Conservation (phyloP, 2,329 filamentous ascomycete genomes). For the Teratosphaeria viscida region DNA sequence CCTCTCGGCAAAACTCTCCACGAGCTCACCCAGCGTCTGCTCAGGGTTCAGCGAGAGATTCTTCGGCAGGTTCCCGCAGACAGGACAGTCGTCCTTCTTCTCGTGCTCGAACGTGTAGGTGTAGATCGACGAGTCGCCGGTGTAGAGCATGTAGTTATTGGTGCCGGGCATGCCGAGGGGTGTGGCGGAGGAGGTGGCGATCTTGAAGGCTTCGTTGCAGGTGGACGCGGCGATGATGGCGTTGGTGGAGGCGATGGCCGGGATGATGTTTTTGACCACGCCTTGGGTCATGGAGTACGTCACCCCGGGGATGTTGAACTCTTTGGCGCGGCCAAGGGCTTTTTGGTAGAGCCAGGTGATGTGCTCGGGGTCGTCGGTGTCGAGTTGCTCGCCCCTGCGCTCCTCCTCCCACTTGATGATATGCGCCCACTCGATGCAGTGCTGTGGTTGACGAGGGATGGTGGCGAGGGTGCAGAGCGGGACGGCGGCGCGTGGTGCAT, state of each 20-base stretch:
- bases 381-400: conserved; percentile 63
- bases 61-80: conserved; percentile 76
- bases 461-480: conserved; percentile 93
- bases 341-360: conserved; percentile 94
- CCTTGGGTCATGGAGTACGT: conserved; percentile 95
- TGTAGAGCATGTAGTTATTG: conserved; percentile 96
- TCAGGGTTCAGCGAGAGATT: conserved; percentile 61
- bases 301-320: conserved; percentile 85
- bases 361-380: conserved; percentile 93
- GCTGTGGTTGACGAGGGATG: conserved; percentile 91
- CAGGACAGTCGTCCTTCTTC: conserved; percentile 87
- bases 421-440: conserved; percentile 98
- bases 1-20: conserved; percentile 70
- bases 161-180: conserved; percentile 59
- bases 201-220: conserved; percentile 95
- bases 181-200: conserved; percentile 72
- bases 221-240: conserved; percentile 91
- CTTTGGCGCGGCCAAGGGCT: conserved; percentile 65
- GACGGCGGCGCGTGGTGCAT: conserved; percentile 91
- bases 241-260: conserved; percentile 94
- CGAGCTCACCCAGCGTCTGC: conserved; percentile 68
- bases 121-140: conserved; percentile 88
- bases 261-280: conserved; percentile 98
- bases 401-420: conserved; percentile 87
- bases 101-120: conserved; percentile 96